Base-by-base conservation (phyloP, 306 rosid species). In the Benincasa hispida region DNA sequence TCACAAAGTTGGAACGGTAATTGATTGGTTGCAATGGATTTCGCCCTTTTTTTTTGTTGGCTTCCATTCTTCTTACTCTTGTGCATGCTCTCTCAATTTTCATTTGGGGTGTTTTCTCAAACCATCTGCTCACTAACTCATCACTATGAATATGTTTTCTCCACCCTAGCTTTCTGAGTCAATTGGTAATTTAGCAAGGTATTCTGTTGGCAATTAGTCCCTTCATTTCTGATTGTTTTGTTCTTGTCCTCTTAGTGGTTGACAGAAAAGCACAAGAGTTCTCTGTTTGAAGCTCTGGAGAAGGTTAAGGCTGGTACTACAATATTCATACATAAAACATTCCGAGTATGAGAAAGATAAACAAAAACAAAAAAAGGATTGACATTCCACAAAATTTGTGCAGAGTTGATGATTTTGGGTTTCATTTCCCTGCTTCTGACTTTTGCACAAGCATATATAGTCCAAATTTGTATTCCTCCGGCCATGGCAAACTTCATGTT, bases 381-480 rank as follows among this genome's bases (percentile, higher is more conserved):
- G 17, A 22, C 51, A 51, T 62, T 77, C 9, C 30, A 34, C 9
- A 60, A 22, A 45, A 21, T 61, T 30, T 77, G 14, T 84, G 87
- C 97, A 94, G 99, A 94, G 86, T 58, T 94, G 92, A 94, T 94
- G 99, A 77, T 94, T 84, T 79, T 94, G 28, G 99, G 99, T 57
- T 94, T 94, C 88, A 84, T 94, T 78, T 94, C 99, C 4, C 82
- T 94, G 37, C 84, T 94, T 76, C 78, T 94, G 84, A 94, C 96
- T 30, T 94, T 94, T 59, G 87, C 95, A 6, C 99, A 94, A 80
- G 83, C 37, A n/a, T 94, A 84, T 85, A 90, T 94, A 72, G 82
- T 89, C 75, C 83, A 50, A 88, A 86, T 94, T 73, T 94, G 99
- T 72, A 81, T 94, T 72, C 87, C 99, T 10, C 6, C 13, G 5